Evolutionary conservation across 164 flowering plant genomes (phyloP).

Genomic region (Echeveria elegans): DNA sequence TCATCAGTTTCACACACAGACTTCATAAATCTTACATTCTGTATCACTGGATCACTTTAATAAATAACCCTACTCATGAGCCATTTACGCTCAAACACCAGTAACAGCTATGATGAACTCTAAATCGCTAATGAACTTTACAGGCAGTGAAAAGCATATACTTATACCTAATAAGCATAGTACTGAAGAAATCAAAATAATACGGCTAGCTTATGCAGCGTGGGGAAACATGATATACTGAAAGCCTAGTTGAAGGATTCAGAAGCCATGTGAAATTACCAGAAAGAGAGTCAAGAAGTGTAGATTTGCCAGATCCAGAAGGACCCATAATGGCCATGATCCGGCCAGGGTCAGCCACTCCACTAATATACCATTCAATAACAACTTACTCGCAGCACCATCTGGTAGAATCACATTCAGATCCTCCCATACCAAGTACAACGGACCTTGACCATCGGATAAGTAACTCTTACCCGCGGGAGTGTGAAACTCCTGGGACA

Average conservation of each 20-base stretch:
- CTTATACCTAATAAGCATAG: too few species aligned
- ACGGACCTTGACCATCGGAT: slow-evolving; percentile 7
- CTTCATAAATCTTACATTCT: not conserved
- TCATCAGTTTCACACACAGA: not conserved
- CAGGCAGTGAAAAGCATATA: too few species aligned
- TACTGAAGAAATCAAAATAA: not conserved
- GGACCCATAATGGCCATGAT: slow-evolving; percentile 61
- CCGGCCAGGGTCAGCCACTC: slow-evolving; percentile 46
- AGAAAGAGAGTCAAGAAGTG: slow-evolving; percentile 48
- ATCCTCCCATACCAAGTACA: slow-evolving; percentile 57
- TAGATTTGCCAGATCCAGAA: slow-evolving; percentile 53
- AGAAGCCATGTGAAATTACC: slow-evolving; percentile 27
- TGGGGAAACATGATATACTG: not conserved
- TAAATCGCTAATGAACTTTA: too few species aligned
- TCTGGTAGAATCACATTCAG: slow-evolving; percentile 47
- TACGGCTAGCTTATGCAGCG: too few species aligned
- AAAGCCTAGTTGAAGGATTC: not conserved
- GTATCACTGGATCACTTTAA: not conserved
- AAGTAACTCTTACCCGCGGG: not conserved
- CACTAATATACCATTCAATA: slow-evolving; percentile 50
- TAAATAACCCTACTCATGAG: not conserved
- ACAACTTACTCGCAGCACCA: slow-evolving; percentile 28
- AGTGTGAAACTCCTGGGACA: too few species aligned
- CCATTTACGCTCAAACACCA: not conserved
- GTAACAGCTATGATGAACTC: not conserved